These are phyloP conservation scores for Nannizziopsis arthrosporioides DNA, from an alignment of 2,329 filamentous ascomycete genomes.

Conservation along the genomic window DNA sequence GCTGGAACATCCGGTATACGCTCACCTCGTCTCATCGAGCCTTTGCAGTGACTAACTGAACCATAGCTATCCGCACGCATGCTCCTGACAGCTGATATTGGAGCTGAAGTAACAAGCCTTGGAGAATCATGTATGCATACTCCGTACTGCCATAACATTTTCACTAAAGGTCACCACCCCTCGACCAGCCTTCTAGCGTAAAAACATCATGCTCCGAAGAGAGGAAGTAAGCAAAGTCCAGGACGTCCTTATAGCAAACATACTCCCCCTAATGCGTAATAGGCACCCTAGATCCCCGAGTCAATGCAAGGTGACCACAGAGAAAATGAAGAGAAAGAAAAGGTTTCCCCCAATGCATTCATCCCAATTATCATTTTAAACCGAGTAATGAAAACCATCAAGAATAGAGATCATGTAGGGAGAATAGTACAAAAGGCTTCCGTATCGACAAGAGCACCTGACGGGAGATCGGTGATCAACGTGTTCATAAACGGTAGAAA, in stretches of 20 bases:
- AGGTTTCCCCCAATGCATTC: neutral
- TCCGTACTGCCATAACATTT: no score
- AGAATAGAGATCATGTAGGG: neutral
- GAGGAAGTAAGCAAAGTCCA: neutral
- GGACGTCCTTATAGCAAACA: neutral
- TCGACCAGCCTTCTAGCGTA: neutral
- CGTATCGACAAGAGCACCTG: no score
- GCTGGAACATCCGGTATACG: no score
- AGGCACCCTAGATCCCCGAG: neutral
- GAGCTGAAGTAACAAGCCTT: neutral
- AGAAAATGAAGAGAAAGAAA: neutral
- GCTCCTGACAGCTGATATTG: no score
- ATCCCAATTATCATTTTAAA: neutral
- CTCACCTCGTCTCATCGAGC: no score
- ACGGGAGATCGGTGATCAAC: no score
- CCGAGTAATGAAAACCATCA: neutral
- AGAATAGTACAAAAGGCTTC: slow-evolving; percentile 1
- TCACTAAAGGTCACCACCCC: no score
- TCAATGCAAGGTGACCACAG: no score
- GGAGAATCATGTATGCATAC: no score
- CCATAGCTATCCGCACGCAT: no score
- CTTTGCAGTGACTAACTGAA: no score
- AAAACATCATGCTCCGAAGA: neutral
- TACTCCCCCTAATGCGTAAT: neutral
- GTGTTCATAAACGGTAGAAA: no score